Conservation (phyloP, 306 rosid genomes). For the Sindora glabra region DNA sequence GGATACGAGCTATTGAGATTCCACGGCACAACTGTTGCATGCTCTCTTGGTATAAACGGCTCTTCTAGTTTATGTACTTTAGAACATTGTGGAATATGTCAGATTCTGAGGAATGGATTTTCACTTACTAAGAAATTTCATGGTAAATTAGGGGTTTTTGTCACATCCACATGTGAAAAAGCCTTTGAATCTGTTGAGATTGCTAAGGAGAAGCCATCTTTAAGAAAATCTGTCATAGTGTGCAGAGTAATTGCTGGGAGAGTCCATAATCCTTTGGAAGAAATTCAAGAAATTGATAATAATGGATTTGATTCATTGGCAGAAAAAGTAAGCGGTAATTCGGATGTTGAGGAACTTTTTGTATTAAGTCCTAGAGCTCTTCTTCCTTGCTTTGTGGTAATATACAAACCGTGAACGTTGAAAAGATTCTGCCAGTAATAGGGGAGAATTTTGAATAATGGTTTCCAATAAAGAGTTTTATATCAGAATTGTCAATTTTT, state of each 20-base stretch:
- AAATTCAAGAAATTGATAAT: constrained; percentile 67
- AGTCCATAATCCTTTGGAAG: constrained; percentile 81
- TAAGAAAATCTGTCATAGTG: constrained; percentile 38
- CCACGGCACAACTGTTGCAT: constrained; percentile 50
- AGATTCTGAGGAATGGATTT: constrained; percentile 46
- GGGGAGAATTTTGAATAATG: no score
- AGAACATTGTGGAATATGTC: constrained; percentile 42
- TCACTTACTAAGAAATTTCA: constrained; percentile 13
- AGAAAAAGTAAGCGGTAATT: constrained; percentile 76
- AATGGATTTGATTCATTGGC: constrained; percentile 90
- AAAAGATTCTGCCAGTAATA: no score
- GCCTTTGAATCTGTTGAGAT: constrained; percentile 30
- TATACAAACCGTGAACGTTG: constrained; percentile 66
- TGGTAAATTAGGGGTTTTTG: constrained; percentile 26
- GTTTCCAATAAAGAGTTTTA: no score
- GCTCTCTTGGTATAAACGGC: constrained; percentile 38
- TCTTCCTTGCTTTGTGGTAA: constrained; percentile 90
- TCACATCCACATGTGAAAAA: constrained; percentile 35
- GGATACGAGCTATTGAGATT: constrained; percentile 69
- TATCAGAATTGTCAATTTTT: no score
- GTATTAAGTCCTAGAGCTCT: constrained; percentile 82
- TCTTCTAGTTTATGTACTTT: constrained; percentile 29
- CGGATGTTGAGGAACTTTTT: constrained; percentile 87
- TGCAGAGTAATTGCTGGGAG: constrained; percentile 75
- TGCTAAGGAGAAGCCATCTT: not conserved